Evolutionary conservation across 768 basidiomycete species (phyloP), one percentile per base, ranked within the genome.

Genomic region (Candolleomyces eurysporus): DNA sequence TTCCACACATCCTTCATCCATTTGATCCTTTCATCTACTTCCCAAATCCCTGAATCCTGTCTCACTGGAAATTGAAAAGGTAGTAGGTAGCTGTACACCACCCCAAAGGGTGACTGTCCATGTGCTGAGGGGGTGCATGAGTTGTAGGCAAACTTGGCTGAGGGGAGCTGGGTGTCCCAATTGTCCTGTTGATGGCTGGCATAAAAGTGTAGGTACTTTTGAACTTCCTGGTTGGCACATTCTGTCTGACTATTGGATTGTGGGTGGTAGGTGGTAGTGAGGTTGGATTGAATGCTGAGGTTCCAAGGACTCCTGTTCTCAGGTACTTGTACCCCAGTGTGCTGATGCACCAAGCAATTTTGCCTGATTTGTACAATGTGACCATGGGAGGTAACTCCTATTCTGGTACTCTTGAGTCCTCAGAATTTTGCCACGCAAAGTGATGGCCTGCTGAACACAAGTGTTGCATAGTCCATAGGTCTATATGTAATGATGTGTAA

Each of bases 81-180:
- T 49, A 8, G 48, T 10, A 19, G 9, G 48, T 14, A 49, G 9
- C 48, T 22, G 55, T 40, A 56, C 8, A 56, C 8, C 8, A 42
- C 36, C 42, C 42, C 55, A 30, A 56, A 56, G 5, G 55, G 55
- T 7, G 39, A 56, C 10, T 17, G 9, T 9, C n/a, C 14, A 39
- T 39, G 31, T 39, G 55, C 31, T 17, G 55, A 39, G 55, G 39
- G 31, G 5, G 11, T n/a, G 6, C n/a, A 7, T 8, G 31, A 40
- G 19, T 59, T 59, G 48, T 31, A 31, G 3, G 48, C 48, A 31
- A 59, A 59, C 32, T 59, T 48, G 30, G 58, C 58, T 21, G 50
- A 11, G 4, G 58, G 46, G 10, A 59, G 30, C 3, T 36, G 30
- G 17, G 40, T 17, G 17, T 13, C 13, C 46, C 46, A 55, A 39